Evolutionary conservation across 2,329 filamentous ascomycete species (phyloP).

Genomic region (Erysiphe neolycopersici): DNA sequence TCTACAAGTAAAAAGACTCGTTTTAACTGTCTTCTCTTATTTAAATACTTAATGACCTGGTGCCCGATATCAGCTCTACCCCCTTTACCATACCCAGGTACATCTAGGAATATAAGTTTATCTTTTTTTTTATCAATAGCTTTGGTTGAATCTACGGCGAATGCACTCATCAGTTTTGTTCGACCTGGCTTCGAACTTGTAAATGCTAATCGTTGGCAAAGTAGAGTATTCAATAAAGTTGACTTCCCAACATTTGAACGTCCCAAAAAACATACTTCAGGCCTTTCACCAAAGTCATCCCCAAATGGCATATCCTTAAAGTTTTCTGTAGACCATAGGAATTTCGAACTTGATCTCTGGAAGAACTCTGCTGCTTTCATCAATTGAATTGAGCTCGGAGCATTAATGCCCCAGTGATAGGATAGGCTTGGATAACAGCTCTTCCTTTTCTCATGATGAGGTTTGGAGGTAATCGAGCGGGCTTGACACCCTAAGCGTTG

Average conservation of each 20-base stretch:
- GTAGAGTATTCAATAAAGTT: slow-evolving; percentile 35
- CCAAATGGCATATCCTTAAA: slow-evolving; percentile 31
- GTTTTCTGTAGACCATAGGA: slow-evolving; percentile 30
- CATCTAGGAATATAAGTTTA: slow-evolving; percentile 34
- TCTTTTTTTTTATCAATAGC: slow-evolving; percentile 1
- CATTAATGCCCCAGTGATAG: slow-evolving; percentile 23
- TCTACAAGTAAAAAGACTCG: slow-evolving; percentile 38
- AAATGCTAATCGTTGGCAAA: slow-evolving; percentile 23
- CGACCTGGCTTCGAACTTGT: slow-evolving; percentile 32
- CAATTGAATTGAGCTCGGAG: slow-evolving; percentile 19
- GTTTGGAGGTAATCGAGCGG: background rate
- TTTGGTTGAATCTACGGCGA: slow-evolving; percentile 23
- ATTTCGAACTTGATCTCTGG: slow-evolving; percentile 19
- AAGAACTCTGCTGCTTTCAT: slow-evolving; percentile 20
- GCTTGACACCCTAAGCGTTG: background rate
- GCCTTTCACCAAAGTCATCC: slow-evolving; percentile 18
- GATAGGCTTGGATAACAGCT: slow-evolving; percentile 7
- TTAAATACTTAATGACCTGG: slow-evolving; percentile 42
- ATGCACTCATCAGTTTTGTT: slow-evolving; percentile 39
- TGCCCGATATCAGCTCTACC: slow-evolving; percentile 33
- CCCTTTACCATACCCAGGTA: slow-evolving; percentile 43
- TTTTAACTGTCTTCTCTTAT: slow-evolving; percentile 27
- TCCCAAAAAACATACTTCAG: slow-evolving; percentile 28
- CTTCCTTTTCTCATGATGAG: background rate
- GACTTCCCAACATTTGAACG: slow-evolving; percentile 47